phyloP scores from a whole-genome alignment of 2,329 filamentous ascomycete genomes.

The Didymella segeticola region DNA sequence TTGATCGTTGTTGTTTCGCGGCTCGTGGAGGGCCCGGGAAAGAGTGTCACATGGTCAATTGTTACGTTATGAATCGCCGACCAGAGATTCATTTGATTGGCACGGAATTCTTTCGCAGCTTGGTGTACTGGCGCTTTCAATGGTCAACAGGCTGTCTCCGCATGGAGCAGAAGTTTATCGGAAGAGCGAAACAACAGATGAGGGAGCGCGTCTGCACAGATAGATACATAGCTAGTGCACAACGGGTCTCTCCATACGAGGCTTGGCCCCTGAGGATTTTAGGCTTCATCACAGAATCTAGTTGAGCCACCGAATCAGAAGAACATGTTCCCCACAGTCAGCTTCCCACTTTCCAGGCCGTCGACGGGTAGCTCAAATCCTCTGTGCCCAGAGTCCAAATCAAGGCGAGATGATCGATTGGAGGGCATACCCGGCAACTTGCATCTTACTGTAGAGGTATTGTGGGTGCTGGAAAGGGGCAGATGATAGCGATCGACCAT shows the following conservation, averaged over 20 bases:
- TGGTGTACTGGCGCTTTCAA: conserved; percentile 5
- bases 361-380: conserved; percentile 10
- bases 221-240: conserved; percentile 8
- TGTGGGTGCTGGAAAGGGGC: conserved; percentile 11
- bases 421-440: conserved; percentile 4
- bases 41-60: conserved; percentile 20
- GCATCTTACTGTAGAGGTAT: conserved; percentile 3
- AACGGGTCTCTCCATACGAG: conserved; percentile 1
- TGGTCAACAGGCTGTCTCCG: conserved; percentile 10
- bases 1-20: conserved; percentile 4
- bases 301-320: conserved; percentile 21
- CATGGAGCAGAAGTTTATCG: conserved; percentile 19
- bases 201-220: neutral
- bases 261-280: conserved; percentile 1
- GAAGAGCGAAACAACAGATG: conserved; percentile 17
- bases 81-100: conserved; percentile 38
- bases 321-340: conserved; percentile 5
- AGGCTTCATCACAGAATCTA: conserved; percentile 8
- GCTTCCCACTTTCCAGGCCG: conserved; percentile 7
- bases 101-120: conserved; percentile 18
- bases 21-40: conserved; percentile 4
- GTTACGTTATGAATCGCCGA: conserved; percentile 31
- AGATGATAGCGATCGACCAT: conserved; percentile 19
- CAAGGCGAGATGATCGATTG: conserved; percentile 3
- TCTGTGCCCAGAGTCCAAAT: neutral